Evolutionary conservation across 768 basidiomycete species (phyloP), one percentile per base, ranked within the genome.

Genomic region (Hygrophorus russula): DNA sequence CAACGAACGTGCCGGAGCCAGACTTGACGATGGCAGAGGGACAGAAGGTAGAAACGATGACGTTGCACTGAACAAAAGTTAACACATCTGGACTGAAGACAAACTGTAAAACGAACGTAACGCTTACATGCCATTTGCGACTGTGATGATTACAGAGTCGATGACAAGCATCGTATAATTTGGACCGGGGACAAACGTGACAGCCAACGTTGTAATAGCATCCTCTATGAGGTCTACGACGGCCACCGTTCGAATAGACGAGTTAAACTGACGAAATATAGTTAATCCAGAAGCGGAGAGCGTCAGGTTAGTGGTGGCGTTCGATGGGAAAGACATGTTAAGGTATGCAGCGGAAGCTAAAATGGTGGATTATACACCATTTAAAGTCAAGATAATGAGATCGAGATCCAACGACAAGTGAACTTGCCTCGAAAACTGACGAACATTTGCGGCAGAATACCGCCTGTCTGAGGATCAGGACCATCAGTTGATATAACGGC

Each of bases 361-460:
- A 20, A 27, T 30, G 15, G 24, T 24, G 27, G 27, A 36, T 5
- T 11, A 19, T 33, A 15, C 20, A 14, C 24, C 15, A 3, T 9
- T n/a, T 18, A 20, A 29, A 27, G 8, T 10, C 11, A 9, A 14
- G 38, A 31, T 30, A 35, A 6, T 20, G n/a, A 39, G 11, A 28
- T 33, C 15, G 4, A n/a, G 17, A 31, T n/a, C n/a, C n/a, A n/a
- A n/a, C n/a, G n/a, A 30, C 10, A 2, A 15, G 36, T 10, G 17
- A 24, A 49, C 59, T 42, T 49, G 75, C 77, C 77, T 62, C 63
- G 64, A 58, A 78, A 75, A 27, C 59, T 62, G 43, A 80, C 54
- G 51, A 78, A 79, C 61, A 78, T 62, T 46, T 79, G 78, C 1
- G 76, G 77, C 45, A 75, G 56, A 31, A 74, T 63, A 44, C 67